Evolutionary conservation across 768 basidiomycete genomes (phyloP).

Genomic region (Amanita molliuscula): DNA sequence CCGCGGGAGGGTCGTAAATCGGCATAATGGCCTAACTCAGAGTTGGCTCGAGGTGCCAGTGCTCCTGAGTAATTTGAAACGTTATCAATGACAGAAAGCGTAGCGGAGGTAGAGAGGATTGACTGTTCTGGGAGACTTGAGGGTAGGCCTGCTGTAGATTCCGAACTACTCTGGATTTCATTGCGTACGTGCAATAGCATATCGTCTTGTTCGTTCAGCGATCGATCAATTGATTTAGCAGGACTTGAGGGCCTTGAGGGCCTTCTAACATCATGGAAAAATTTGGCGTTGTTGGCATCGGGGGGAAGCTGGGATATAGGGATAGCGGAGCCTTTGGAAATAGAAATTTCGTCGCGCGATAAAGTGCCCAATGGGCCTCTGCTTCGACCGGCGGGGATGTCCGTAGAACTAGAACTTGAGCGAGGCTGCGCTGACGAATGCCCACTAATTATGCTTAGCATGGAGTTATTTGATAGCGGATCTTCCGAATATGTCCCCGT

Average conservation of each 20-base stretch:
- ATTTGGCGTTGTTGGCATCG: conserved; percentile 47
- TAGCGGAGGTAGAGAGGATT: conserved; percentile 50
- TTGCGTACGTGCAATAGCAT: conserved; percentile 13
- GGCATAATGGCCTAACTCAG: conserved; percentile 74
- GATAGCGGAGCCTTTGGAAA: conserved; percentile 36
- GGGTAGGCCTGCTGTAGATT: conserved; percentile 33
- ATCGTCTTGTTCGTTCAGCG: conserved; percentile 30
- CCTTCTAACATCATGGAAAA: conserved; percentile 34
- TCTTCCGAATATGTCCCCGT: conserved; percentile 75
- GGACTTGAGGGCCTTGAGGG: conserved; percentile 50
- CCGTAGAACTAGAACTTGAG: conserved; percentile 41
- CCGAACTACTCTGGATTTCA: conserved; percentile 31
- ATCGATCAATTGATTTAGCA: conserved; percentile 39
- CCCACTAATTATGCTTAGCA: conserved; percentile 17
- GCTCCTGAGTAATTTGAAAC: conserved; percentile 16
- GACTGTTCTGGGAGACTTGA: conserved; percentile 45
- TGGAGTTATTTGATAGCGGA: conserved; percentile 29
- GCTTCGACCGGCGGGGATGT: conserved; percentile 19
- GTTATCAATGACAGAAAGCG: conserved; percentile 17
- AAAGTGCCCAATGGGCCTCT: conserved; percentile 32
- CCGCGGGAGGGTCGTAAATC: conserved; percentile 38
- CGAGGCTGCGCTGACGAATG: conserved; percentile 34
- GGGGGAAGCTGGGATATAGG: conserved; percentile 47
- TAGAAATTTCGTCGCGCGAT: conserved; percentile 49
- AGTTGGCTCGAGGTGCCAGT: conserved; percentile 53